Percentiles rank a stretch among this genome's conserved stretches.
phyloP scores from a whole-genome alignment of 2,329 filamentous ascomycete genomes.

The Phialemonium atrogriseum region DNA sequence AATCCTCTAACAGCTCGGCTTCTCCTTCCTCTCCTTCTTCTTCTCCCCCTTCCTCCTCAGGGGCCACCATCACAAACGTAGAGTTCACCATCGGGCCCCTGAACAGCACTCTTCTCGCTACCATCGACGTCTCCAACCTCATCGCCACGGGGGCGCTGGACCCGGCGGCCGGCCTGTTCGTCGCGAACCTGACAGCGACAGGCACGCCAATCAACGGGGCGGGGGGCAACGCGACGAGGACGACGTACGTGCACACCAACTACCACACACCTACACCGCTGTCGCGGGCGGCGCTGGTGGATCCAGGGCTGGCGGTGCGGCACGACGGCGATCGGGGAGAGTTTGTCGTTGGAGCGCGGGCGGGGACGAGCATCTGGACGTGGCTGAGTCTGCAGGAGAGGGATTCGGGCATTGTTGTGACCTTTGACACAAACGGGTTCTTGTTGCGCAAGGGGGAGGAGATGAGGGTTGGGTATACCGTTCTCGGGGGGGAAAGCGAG shows the following conservation, averaged over 20 bases:
- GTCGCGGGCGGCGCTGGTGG: conserved; percentile 33
- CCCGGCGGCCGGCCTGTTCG: conserved; percentile 21
- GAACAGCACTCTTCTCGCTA: conserved; percentile 8
- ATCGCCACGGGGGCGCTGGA: conserved; percentile 3
- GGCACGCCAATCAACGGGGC: conserved; percentile 42
- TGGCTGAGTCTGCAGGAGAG: conserved; percentile 38
- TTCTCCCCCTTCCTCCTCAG: too few species aligned
- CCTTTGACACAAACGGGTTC: conserved; percentile 46
- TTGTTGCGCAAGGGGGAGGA: conserved; percentile 35
- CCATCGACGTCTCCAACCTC: neutral
- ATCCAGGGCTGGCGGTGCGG: conserved; percentile 32
- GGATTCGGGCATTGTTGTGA: conserved; percentile 36
- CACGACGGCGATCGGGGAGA: conserved; percentile 16
- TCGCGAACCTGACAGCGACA: conserved; percentile 28
- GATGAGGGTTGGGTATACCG: conserved; percentile 33
- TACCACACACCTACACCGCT: conserved; percentile 39
- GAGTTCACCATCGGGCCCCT: too few species aligned
- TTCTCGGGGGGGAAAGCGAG: conserved; percentile 35
- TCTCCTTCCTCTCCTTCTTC: too few species aligned
- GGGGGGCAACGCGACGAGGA: conserved; percentile 23
- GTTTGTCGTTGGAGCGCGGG: conserved; percentile 38
- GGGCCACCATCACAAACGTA: conserved; percentile 13
- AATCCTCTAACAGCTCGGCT: conserved; percentile 43
- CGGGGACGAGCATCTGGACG: conserved; percentile 42
- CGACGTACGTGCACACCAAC: conserved; percentile 39